Evolutionary conservation across 768 basidiomycete species (phyloP), one percentile per base, ranked within the genome.

Genomic region (Leccinum pellstonianum): DNA sequence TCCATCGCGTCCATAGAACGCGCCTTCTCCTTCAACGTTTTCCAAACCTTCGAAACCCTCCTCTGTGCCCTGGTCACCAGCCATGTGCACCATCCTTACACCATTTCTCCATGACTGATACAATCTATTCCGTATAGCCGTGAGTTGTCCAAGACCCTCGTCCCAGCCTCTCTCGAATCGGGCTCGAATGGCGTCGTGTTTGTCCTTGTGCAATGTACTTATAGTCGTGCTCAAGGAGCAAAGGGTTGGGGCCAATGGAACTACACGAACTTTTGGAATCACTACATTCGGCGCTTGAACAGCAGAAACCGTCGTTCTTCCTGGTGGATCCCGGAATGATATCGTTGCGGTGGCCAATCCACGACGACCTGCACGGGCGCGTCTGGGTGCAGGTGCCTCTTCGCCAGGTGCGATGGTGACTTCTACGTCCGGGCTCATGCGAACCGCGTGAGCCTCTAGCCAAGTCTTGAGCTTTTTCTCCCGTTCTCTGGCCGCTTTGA

Each of bases 271-370:
- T 64, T 76, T 83, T 14, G 76, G 70, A 25, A 66, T 64, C 33
- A n/a, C 55, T 23, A 33, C 49, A 37, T 62, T 58, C 11, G 55
- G 23, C 14, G 55, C 23, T 8, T 47, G 62, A 29, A 59, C 46
- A 23, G 54, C 64, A 33, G 67, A 65, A 17, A 48, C 46, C 11
- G 50, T 52, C 48, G 62, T 65, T 52, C 53, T 69, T 5, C 66
- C 61, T 23, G 68, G 67, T 5, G 68, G 61, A 21, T 71, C 70
- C n/a, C 81, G 77, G 52, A 91, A 62, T 5, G 87, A 87, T 63
- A 91, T 80, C 3, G 85, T 83, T 5, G 90, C 81, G 1, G 81
- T 82, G 4, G 87, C 84, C n/a, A 91, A 61, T 9, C 87, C 87
- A 47, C 77, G 79, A 38, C 88, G 77, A 17, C 87, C 88, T 29